These are phyloP conservation scores for Chlamydomonas sp. DNA, from an alignment of 139 green algal genomes.

Conservation along the genomic window DNA sequence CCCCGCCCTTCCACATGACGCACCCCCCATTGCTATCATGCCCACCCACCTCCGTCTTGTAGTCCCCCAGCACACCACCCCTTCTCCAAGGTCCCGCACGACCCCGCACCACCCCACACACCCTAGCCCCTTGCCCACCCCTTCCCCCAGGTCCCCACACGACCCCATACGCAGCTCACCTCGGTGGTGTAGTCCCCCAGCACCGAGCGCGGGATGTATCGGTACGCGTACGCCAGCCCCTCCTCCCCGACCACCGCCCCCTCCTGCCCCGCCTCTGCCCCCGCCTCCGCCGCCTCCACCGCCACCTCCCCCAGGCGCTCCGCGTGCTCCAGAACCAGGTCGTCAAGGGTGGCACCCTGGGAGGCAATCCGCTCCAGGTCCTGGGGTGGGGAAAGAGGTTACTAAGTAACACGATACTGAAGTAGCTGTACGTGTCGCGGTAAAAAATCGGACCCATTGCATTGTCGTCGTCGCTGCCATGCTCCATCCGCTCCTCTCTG, in stretches of 20 bases:
- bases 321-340: conserved; percentile 66
- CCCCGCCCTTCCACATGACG: too few relatives aligned
- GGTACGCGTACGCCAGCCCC: conserved; percentile 36
- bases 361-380: conserved; percentile 46
- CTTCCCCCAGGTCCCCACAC: not conserved
- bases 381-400: not conserved
- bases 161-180: not conserved
- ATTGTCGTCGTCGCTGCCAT: not conserved
- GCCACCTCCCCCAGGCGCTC: conserved; percentile 33
- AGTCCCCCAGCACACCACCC: too few relatives aligned
- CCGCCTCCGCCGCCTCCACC: not conserved
- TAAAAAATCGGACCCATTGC: too few relatives aligned
- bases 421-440: too few relatives aligned
- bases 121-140: not conserved
- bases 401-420: not conserved
- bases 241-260: not conserved
- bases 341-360: conserved; percentile 37
- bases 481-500: not conserved
- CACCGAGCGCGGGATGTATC: conserved; percentile 59
- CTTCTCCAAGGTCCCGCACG: too few relatives aligned
- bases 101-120: not conserved
- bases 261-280: not conserved
- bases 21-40: too few relatives aligned
- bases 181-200: conserved; percentile 57
- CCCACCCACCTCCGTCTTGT: too few relatives aligned